A percentile compares a stretch with the other conserved stretches of the same genome.
Evolutionary conservation across 768 basidiomycete genomes (phyloP).

Genomic region (Chalciporus piperatus): DNA sequence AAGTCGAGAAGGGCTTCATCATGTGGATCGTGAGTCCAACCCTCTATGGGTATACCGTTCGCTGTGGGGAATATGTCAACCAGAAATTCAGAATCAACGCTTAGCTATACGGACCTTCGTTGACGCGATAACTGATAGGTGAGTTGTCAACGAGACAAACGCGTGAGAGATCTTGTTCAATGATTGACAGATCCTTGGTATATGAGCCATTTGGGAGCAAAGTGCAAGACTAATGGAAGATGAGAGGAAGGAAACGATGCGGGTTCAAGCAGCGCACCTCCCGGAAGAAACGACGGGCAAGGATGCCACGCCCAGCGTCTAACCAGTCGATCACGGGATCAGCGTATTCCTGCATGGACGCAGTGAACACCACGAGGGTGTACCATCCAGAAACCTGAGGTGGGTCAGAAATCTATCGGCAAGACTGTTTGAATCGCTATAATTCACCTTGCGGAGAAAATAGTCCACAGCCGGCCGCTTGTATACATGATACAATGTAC

Average conservation of each 20-base stretch:
- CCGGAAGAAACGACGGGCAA: slow-evolving; percentile 85
- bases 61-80: slow-evolving; percentile 45
- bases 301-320: slow-evolving; percentile 89
- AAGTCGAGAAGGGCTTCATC: slow-evolving; percentile 97
- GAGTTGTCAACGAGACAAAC: slow-evolving; percentile 97
- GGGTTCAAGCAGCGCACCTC: slow-evolving; percentile 55
- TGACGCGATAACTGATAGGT: slow-evolving; percentile 85
- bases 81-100: not conserved
- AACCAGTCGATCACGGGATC: slow-evolving; percentile 99
- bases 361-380: slow-evolving; percentile 97
- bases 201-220: slow-evolving; percentile 90
- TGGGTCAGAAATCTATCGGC: slow-evolving; percentile 5
- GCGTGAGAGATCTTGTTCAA: slow-evolving; percentile 88
- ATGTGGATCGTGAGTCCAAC: slow-evolving; percentile 96
- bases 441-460: slow-evolving; percentile 78
- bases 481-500: slow-evolving; percentile 95
- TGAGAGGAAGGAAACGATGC: not conserved
- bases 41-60: slow-evolving; percentile 98
- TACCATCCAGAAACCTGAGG: slow-evolving; percentile 96
- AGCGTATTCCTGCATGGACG: slow-evolving; percentile 99
- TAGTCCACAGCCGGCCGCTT: slow-evolving; percentile 98
- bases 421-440: not conserved
- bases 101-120: slow-evolving; percentile 67
- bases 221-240: slow-evolving; percentile 72
- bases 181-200: slow-evolving; percentile 85